These are phyloP conservation scores for Acaromyces ingoldii DNA, from an alignment of 1,284 basidiomycete genomes.

Conservation along the genomic window DNA sequence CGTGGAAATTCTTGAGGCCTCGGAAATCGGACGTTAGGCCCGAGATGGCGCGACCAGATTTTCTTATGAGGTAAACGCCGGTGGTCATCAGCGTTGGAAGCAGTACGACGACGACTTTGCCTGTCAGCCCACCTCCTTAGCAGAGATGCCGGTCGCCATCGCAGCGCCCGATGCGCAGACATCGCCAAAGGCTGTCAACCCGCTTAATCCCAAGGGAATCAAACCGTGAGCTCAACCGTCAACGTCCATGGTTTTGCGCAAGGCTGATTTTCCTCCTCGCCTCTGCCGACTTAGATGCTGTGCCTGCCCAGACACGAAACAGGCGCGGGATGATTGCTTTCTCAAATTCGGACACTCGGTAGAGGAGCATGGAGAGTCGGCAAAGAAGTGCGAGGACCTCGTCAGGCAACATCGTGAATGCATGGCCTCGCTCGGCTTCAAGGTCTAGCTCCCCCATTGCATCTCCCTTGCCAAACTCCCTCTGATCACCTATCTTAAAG, in stretches of 20 bases:
- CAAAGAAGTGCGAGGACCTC: slow-evolving; percentile 72
- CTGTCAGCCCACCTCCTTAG: too few species aligned
- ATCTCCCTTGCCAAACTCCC: too few species aligned
- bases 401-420: slow-evolving; percentile 77
- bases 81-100: too few species aligned
- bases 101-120: too few species aligned
- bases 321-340: slow-evolving; percentile 86
- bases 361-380: slow-evolving; percentile 59
- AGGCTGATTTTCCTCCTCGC: not conserved
- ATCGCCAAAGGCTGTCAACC: slow-evolving; percentile 37
- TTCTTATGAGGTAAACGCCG: too few species aligned
- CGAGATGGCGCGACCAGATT: too few species aligned
- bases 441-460: too few species aligned
- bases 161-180: slow-evolving; percentile 4
- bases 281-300: slow-evolving; percentile 60
- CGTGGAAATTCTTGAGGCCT: too few species aligned
- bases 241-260: not conserved
- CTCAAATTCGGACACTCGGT: slow-evolving; percentile 63
- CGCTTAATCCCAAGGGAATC: slow-evolving; percentile 76
- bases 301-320: slow-evolving; percentile 90
- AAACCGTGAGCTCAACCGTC: slow-evolving; percentile 59
- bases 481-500: too few species aligned
- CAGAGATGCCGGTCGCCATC: not conserved
- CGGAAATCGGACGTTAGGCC: too few species aligned
- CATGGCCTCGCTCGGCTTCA: slow-evolving; percentile 65